Conservation (phyloP, 306 rosid species). For the Trichosanthes truncata region DNA sequence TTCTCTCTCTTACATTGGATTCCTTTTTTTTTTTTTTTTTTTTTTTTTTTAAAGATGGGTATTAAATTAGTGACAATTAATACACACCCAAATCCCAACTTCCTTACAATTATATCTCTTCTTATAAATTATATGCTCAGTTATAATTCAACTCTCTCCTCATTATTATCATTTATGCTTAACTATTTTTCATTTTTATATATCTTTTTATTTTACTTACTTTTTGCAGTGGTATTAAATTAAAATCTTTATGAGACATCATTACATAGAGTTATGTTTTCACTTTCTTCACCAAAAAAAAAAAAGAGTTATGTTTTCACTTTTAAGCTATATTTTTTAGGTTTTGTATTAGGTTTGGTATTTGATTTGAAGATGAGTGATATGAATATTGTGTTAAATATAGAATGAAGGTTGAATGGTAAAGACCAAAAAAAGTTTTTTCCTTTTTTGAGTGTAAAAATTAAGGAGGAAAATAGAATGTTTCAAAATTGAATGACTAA, state of each 20-base stretch:
- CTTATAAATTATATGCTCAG: background rate
- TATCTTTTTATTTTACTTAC: background rate
- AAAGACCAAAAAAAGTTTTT: too few relatives aligned
- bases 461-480: background rate
- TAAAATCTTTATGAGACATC: background rate
- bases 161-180: background rate
- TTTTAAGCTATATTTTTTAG: too few relatives aligned
- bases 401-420: background rate
- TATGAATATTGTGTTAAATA: background rate
- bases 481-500: background rate
- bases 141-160: conserved; percentile 1
- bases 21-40: too few relatives aligned
- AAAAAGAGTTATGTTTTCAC: too few relatives aligned
- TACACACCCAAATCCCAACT: conserved; percentile 9
- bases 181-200: background rate
- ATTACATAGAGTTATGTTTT: background rate
- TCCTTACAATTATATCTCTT: conserved; percentile 3
- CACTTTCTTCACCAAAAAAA: too few relatives aligned
- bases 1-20: conserved; percentile 4
- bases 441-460: too few relatives aligned
- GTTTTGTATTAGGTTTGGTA: background rate
- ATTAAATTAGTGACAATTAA: conserved; percentile 8
- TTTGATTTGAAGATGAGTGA: background rate
- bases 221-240: background rate
- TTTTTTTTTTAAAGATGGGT: background rate